Base-by-base conservation (phyloP, 129 eudicot genomes). In the Gnaphalium uliginosum region DNA sequence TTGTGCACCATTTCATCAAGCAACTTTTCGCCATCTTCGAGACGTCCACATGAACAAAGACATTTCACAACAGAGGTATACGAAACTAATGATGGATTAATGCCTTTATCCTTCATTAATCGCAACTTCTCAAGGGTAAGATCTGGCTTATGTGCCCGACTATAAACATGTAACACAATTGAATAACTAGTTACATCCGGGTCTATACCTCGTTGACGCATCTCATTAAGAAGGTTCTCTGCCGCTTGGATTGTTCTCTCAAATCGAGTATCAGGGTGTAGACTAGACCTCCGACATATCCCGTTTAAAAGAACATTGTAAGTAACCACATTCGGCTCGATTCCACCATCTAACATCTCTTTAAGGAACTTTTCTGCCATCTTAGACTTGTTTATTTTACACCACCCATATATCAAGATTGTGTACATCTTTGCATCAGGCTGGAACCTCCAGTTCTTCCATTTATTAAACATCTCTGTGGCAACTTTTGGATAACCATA, bases 111-210 rank as follows among this genome's bases (percentile, higher is more conserved):
- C 78, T 84, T 90, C 99, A 94, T 94, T 48, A 78, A 66, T 78
- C 58, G 80, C 56, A 94, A 77, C 75, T 83, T 91, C 32, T 91
- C 90, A 0, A 94, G 78, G 0, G 86, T 80, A 46, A 86, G 75
- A 79, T 79, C 92, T 5, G 99, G 96, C 83, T 91, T 94, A 81
- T 91, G 99, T 0, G 97, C 99, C 35, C 99, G 83, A 51, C 99
- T 91, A 85, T 89, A 94, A 46, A 94, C 99, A 80, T 94, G 99
- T 66, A 94, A 86, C 69, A 94, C 72, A 63, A 91, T 86, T 0
- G 99, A 94, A 83, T 91, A 94, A 75, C 96, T 94, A 0, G 93
- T 91, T 3, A 91, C 99, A 79, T 91, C 99, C 0, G 97, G 97
- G 33, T 94, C 89, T 7, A 94, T 33, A n/a, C 99, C 97, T 72